These are phyloP conservation scores for Monilinia laxa DNA, from an alignment of 2,329 filamentous ascomycete species.

Conservation along the genomic window DNA sequence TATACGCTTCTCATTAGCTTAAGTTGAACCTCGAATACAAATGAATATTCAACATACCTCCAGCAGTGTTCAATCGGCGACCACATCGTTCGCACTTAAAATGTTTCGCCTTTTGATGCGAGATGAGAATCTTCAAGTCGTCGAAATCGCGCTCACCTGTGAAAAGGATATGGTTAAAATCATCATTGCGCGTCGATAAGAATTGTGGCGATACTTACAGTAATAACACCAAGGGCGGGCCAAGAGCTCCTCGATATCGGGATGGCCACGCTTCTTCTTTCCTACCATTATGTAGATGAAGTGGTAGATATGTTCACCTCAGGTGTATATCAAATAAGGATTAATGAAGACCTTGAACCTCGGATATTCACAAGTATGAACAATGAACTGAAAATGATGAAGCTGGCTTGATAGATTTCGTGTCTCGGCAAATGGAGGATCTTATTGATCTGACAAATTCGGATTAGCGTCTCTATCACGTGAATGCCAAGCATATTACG, in stretches of 20 bases:
- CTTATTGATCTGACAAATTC: neutral
- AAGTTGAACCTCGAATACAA: too few relatives aligned
- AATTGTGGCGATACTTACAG: conserved; percentile 54
- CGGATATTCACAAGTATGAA: neutral
- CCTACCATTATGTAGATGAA: conserved; percentile 57
- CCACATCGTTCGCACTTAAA: conserved; percentile 95
- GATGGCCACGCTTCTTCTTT: conserved; percentile 87
- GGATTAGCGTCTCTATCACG: neutral
- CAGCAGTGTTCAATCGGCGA: conserved; percentile 86
- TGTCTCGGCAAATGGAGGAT: conserved; percentile 2
- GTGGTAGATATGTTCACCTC: neutral
- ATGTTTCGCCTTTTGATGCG: conserved; percentile 98
- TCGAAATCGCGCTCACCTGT: conserved; percentile 94
- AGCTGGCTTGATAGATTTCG: conserved; percentile 17
- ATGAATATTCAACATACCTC: conserved; percentile 62
- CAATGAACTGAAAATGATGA: neutral
- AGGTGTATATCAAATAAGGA: neutral
- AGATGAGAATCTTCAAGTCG: conserved; percentile 92
- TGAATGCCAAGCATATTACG: neutral
- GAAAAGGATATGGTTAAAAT: neutral
- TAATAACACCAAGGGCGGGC: conserved; percentile 96
- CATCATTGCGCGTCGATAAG: conserved; percentile 6
- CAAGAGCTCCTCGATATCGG: conserved; percentile 85
- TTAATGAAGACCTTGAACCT: neutral
- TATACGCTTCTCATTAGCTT: conserved; percentile 42